phyloP scores from a whole-genome alignment of 208 protist species.

The Zelonia costaricensis region DNA sequence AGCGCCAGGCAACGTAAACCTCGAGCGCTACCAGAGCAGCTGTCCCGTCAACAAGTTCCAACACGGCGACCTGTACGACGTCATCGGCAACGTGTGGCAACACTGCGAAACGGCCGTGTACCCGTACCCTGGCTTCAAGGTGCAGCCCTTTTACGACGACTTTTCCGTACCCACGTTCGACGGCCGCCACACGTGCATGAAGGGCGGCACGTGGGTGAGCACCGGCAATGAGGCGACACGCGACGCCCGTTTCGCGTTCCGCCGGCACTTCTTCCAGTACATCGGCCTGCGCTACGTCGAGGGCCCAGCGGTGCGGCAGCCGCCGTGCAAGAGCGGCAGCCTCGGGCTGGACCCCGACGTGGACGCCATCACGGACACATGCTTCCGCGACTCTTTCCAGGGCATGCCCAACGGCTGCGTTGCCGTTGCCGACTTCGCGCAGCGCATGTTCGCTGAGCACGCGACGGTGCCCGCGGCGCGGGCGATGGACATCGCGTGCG shows the following conservation, averaged over 20 bases:
- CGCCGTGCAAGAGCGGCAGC: conserved; percentile 19
- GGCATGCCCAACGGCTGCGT: conserved; percentile 72
- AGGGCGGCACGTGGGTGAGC: conserved; percentile 94
- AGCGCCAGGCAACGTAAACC: conserved; percentile 88
- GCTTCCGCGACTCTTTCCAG: conserved; percentile 66
- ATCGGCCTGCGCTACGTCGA: conserved; percentile 93
- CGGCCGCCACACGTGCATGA: conserved; percentile 94
- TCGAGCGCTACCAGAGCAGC: conserved; percentile 84
- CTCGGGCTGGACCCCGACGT: conserved; percentile 83
- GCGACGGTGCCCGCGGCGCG: conserved; percentile 44
- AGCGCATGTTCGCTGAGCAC: conserved; percentile 46
- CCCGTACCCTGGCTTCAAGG: conserved; percentile 90
- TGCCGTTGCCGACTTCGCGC: conserved; percentile 65
- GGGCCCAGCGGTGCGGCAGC: conserved; percentile 43
- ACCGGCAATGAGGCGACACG: conserved; percentile 94
- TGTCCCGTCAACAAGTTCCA: conserved; percentile 84
- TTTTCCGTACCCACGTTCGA: conserved; percentile 97
- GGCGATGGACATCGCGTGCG: conserved; percentile 86
- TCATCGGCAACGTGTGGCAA: conserved; percentile 97
- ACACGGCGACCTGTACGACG: conserved; percentile 90
- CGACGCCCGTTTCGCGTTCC: conserved; percentile 94
- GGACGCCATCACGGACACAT: conserved; percentile 70
- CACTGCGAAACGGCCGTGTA: conserved; percentile 91
- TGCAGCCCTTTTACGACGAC: conserved; percentile 96
- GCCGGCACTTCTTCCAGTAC: conserved; percentile 97